Evolutionary conservation across 257 asterid species (phyloP).

Genomic region (Anisodus tanguticus): DNA sequence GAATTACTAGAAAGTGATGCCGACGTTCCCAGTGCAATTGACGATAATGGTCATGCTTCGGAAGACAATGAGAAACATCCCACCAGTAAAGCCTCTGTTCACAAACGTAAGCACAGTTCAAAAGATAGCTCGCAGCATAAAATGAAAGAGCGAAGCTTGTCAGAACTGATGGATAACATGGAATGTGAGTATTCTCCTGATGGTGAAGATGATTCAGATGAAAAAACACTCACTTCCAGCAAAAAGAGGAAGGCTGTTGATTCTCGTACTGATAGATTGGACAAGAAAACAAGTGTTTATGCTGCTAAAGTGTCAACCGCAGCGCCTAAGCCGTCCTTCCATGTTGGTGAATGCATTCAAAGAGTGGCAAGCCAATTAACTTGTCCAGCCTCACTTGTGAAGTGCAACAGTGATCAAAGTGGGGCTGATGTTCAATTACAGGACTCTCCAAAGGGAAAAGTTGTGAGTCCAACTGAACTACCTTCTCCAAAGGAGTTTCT

Average conservation of each 20-base stretch:
- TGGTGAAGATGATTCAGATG: slow-evolving; percentile 53
- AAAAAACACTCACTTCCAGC: slow-evolving; percentile 46
- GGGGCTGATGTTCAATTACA: slow-evolving; percentile 46
- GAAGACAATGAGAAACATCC: slow-evolving; percentile 30
- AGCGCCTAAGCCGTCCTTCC: slow-evolving; percentile 76
- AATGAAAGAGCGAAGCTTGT: slow-evolving; percentile 71
- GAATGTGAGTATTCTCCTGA: slow-evolving; percentile 49
- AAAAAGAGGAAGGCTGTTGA: slow-evolving; percentile 64
- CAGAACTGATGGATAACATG: slow-evolving; percentile 57
- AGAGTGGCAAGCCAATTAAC: slow-evolving; percentile 91
- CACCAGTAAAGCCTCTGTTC: slow-evolving; percentile 36
- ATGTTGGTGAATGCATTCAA: slow-evolving; percentile 91
- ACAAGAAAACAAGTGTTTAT: slow-evolving; percentile 48
- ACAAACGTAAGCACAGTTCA: slow-evolving; percentile 48
- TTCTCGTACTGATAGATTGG: slow-evolving; percentile 57
- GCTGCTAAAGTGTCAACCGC: slow-evolving; percentile 62
- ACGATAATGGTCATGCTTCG: slow-evolving; percentile 22
- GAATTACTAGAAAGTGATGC: slow-evolving; percentile 56
- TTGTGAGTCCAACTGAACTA: slow-evolving; percentile 49
- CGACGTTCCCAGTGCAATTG: slow-evolving; percentile 37
- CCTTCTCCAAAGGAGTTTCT: slow-evolving; percentile 64
- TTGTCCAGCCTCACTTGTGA: slow-evolving; percentile 54
- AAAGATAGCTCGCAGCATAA: slow-evolving; percentile 53
- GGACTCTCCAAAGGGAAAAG: slow-evolving; percentile 45
- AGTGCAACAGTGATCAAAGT: slow-evolving; percentile 49